phyloP scores from a whole-genome alignment of 2,329 filamentous ascomycete genomes.

The Arthrobotrys sphaeroides region DNA sequence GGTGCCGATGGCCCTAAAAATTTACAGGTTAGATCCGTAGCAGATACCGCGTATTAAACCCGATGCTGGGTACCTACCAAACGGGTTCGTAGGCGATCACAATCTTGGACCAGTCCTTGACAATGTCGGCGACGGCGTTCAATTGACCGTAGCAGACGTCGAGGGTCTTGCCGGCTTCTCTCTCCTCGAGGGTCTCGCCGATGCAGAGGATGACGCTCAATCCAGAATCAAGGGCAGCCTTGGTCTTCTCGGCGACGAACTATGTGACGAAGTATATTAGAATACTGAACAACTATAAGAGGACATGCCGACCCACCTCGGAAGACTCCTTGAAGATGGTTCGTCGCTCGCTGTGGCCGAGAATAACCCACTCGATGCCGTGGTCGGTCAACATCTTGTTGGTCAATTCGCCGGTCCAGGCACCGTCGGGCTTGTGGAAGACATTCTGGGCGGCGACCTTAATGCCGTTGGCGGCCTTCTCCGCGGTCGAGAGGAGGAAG shows the following conservation, averaged over 20 bases:
- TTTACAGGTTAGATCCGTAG: background rate
- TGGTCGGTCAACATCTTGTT: slow-evolving; percentile 89
- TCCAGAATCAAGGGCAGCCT: slow-evolving; percentile 86
- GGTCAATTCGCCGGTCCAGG: slow-evolving; percentile 96
- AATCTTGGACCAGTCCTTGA: slow-evolving; percentile 85
- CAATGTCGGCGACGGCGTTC: slow-evolving; percentile 76
- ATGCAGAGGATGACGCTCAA: slow-evolving; percentile 95
- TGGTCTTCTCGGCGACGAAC: slow-evolving; percentile 91
- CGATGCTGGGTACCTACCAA: slow-evolving; percentile 74
- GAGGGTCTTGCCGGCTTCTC: slow-evolving; percentile 85
- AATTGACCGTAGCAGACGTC: slow-evolving; percentile 87
- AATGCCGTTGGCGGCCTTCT: slow-evolving; percentile 66
- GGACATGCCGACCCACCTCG: slow-evolving; percentile 63
- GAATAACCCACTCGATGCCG: slow-evolving; percentile 86
- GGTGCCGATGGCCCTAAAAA: slow-evolving; percentile 76
- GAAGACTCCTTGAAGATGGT: slow-evolving; percentile 88
- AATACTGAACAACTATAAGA: background rate
- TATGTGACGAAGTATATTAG: slow-evolving; percentile 56
- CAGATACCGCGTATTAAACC: background rate
- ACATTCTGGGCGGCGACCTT: slow-evolving; percentile 96
- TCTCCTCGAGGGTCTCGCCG: slow-evolving; percentile 91
- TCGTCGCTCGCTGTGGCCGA: slow-evolving; percentile 95
- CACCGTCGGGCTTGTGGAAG: slow-evolving; percentile 94
- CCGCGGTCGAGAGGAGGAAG: slow-evolving; percentile 85
- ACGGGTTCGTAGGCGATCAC: slow-evolving; percentile 99